Base-by-base conservation (phyloP, 1,284 basidiomycete species). In the Ceratobasidium sp. region DNA sequence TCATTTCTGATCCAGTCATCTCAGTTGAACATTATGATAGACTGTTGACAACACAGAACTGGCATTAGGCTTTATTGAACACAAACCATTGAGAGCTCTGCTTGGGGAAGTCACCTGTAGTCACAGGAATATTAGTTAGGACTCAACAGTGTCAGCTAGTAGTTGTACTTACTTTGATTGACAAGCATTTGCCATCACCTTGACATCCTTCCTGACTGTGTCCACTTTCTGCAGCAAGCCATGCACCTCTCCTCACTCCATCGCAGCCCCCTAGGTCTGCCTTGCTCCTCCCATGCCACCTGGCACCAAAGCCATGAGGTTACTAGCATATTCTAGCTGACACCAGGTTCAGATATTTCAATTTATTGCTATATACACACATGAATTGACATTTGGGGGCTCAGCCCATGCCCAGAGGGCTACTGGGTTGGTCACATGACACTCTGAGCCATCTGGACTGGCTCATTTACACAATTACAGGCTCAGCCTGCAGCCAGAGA, bases 41-140 rank as follows among this genome's bases (percentile, higher is more conserved):
- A 74, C 77, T 13, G 79, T 80, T 7, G 81, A 79, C 24, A 79
- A 79, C 19, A 73, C 76, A 11, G 77, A 77, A n/a, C 76, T 78
- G 8, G 78, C 76, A 39, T 61, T 51, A 2, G 37, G 43, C 53
- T 68, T 39, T 48, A 51, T 22, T 5, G 63, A 56, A 19, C 51
- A 39, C 14, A 54, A 72, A n/a, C 49, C 46, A 27, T 72, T 58
- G 91, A 91, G 16, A 96, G 85, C 79, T 96, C 94, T 0, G 92
- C 92, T 58, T 90, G 88, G 0, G 92, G 86, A 1, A 94, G 84
- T 82, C 86, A 90, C 75, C 90, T 92, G 76, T 2, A 68, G 34
- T 31, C 9, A 8, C 6, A 63, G 14, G 31, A 14, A 61, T 37
- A 22, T 49, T 22, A 59, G 58, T 74, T 27, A 64, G 41, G 41